A percentile compares a stretch with the other conserved stretches of the same genome.
Conservation (phyloP, 441 rosid genomes). For the Aleurites moluccanus region DNA sequence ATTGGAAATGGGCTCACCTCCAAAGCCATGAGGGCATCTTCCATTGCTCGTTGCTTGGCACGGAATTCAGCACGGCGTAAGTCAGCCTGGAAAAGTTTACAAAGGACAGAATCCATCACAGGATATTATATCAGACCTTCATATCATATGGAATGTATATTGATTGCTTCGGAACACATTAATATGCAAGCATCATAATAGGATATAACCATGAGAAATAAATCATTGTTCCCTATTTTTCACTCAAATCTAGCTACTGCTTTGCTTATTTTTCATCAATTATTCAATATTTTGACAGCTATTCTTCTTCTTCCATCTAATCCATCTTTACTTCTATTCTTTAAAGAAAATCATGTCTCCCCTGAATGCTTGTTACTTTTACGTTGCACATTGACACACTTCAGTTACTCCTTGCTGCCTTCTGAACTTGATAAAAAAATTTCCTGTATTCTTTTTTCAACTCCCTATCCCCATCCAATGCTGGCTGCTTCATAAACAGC, state of each 20-base stretch:
- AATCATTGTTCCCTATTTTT: background rate
- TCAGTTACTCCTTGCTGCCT: background rate
- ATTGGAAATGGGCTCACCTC: conserved; percentile 53
- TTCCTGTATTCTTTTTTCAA: too few relatives aligned
- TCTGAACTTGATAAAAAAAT: background rate
- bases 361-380: background rate
- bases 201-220: background rate
- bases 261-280: background rate
- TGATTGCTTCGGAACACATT: background rate
- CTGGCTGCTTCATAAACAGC: background rate
- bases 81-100: conserved; percentile 63
- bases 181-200: background rate
- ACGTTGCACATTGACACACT: background rate
- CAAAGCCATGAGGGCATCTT: conserved; percentile 96
- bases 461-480: background rate
- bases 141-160: background rate
- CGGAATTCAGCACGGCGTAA: conserved; percentile 82
- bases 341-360: background rate
- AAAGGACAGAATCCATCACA: conserved; percentile 20
- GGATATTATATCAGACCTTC: background rate
- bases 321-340: background rate
- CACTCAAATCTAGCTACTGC: background rate
- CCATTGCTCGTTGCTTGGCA: conserved; percentile 96
- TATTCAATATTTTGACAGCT: background rate
- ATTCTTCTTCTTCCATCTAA: background rate